A percentile compares a stretch with the other conserved stretches of the same genome.
phyloP scores from a whole-genome alignment of 1,284 basidiomycete genomes.

The Tremellales sp. region DNA sequence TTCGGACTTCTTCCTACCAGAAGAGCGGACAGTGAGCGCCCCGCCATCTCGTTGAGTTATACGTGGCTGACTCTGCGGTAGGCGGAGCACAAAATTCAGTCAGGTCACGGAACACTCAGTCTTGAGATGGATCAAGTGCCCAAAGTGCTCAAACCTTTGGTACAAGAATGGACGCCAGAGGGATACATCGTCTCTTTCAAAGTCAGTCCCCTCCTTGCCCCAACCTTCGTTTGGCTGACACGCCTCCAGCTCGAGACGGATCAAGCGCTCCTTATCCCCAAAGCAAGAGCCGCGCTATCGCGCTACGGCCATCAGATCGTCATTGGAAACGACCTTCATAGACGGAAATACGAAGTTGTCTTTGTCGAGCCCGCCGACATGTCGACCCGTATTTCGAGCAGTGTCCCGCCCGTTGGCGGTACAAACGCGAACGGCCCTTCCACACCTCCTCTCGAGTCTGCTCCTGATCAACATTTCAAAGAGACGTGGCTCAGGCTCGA shows the following conservation, averaged over 20 bases:
- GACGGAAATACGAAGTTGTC: slow-evolving; percentile 85
- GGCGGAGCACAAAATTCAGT: slow-evolving; percentile 98
- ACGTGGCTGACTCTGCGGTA: slow-evolving; percentile 39
- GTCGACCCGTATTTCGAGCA: too few relatives aligned
- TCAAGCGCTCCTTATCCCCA: slow-evolving; percentile 73
- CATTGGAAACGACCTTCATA: slow-evolving; percentile 88
- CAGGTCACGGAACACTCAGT: slow-evolving; percentile 81
- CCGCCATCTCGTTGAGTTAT: background rate
- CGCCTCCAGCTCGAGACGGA: slow-evolving; percentile 87
- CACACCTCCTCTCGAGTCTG: slow-evolving; percentile 1
- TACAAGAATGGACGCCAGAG: slow-evolving; percentile 86
- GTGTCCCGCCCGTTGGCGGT: too few relatives aligned
- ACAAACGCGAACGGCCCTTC: too few relatives aligned
- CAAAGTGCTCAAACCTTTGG: slow-evolving; percentile 87
- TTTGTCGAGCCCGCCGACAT: slow-evolving; percentile 60
- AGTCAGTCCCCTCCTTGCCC: slow-evolving; percentile 51
- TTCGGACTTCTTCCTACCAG: slow-evolving; percentile 93
- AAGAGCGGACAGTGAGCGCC: slow-evolving; percentile 71
- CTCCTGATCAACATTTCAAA: slow-evolving; percentile 46
- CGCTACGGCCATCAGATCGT: slow-evolving; percentile 97
- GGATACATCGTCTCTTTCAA: slow-evolving; percentile 97
- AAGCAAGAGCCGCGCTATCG: slow-evolving; percentile 79
- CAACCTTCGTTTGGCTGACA: background rate
- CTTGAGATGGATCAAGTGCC: slow-evolving; percentile 99
- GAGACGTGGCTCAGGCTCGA: slow-evolving; percentile 74